These are phyloP conservation scores for Phytophthora quininea DNA, from an alignment of 352 stramenopile genomes.

Conservation along the genomic window DNA sequence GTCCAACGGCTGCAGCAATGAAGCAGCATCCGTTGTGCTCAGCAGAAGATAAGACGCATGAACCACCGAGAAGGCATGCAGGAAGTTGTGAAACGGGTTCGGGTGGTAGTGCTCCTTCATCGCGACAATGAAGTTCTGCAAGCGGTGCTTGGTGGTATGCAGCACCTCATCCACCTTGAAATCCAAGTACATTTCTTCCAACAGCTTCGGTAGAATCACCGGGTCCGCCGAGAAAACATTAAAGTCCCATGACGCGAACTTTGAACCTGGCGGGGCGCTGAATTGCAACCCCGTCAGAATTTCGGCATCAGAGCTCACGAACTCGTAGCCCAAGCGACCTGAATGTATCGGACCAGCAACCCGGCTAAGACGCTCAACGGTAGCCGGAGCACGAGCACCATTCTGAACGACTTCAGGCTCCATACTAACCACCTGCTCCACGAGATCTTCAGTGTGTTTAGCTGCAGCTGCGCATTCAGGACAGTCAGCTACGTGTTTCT, in stretches of 20 bases:
- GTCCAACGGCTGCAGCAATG: slow-evolving; percentile 84
- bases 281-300: slow-evolving; percentile 29
- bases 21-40: slow-evolving; percentile 63
- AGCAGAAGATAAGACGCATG: slow-evolving; percentile 87
- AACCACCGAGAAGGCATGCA: slow-evolving; percentile 89
- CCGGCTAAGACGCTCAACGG: slow-evolving; percentile 25
- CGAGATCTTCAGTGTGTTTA: slow-evolving; percentile 18
- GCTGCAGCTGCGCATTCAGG: slow-evolving; percentile 39
- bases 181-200: slow-evolving; percentile 82
- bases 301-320: slow-evolving; percentile 11
- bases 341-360: slow-evolving; percentile 25
- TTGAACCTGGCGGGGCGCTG: slow-evolving; percentile 34
- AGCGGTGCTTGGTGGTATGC: slow-evolving; percentile 51
- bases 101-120: slow-evolving; percentile 87
- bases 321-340: slow-evolving; percentile 41
- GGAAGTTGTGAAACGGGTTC: slow-evolving; percentile 93
- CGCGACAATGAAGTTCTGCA: slow-evolving; percentile 83
- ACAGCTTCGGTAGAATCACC: slow-evolving; percentile 53
- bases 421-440: slow-evolving; percentile 6
- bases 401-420: slow-evolving; percentile 1
- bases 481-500: slow-evolving; percentile 48
- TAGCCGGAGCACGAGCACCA: slow-evolving; percentile 5
- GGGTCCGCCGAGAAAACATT: slow-evolving; percentile 77
- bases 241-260: slow-evolving; percentile 74
- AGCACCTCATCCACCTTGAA: slow-evolving; percentile 73